phyloP scores from a whole-genome alignment of 2,329 filamentous ascomycete genomes.

The Colletotrichum sp. region DNA sequence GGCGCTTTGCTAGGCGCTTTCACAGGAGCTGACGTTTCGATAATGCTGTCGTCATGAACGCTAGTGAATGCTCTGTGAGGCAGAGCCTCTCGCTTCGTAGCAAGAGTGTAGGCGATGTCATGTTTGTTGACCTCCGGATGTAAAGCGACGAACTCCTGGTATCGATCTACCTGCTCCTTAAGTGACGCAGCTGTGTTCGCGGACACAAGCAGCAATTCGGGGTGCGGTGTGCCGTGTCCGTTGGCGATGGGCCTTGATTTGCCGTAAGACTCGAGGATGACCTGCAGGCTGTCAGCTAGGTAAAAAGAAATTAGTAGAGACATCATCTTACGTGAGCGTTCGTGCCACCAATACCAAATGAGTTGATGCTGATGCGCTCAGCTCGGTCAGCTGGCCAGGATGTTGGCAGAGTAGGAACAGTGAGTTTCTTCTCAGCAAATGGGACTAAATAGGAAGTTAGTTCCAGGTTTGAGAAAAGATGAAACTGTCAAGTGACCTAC shows the following conservation, averaged over 20 bases:
- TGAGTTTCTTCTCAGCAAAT: background rate
- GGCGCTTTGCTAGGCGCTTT: slow-evolving; percentile 33
- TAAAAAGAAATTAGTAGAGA: background rate
- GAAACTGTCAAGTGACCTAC: slow-evolving; percentile 23
- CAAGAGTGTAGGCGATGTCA: slow-evolving; percentile 34
- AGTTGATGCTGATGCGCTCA: slow-evolving; percentile 38
- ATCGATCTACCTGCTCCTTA: slow-evolving; percentile 29
- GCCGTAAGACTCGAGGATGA: background rate
- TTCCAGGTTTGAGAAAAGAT: accelerated
- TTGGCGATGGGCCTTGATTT: background rate
- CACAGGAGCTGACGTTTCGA: slow-evolving; percentile 19
- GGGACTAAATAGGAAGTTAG: accelerated
- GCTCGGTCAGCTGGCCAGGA: slow-evolving; percentile 26
- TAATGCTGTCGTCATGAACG: background rate
- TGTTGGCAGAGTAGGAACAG: slow-evolving; percentile 31
- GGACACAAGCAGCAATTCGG: slow-evolving; percentile 16
- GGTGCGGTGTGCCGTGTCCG: background rate
- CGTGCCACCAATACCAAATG: slow-evolving; percentile 38
- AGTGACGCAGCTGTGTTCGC: slow-evolving; percentile 23
- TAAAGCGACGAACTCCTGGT: background rate
- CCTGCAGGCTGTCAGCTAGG: background rate
- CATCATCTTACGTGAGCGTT: slow-evolving; percentile 35
- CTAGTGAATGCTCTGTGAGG: slow-evolving; percentile 25
- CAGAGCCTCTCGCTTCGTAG: slow-evolving; percentile 29
- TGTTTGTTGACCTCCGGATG: background rate